Conservation (phyloP, 345 rosid species). For the Raphanus raphanistrum region DNA sequence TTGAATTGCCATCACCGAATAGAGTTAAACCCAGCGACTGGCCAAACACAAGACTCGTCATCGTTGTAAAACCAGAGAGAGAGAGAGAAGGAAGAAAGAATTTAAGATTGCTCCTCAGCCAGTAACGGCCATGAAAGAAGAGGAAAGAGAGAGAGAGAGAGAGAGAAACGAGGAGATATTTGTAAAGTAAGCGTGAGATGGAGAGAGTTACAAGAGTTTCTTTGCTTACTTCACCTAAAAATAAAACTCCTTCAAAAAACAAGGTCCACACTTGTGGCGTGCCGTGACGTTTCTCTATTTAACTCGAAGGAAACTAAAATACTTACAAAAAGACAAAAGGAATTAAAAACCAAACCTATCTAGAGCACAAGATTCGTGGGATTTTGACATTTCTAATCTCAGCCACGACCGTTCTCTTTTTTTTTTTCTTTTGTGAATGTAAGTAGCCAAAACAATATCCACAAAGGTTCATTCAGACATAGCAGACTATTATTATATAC, state of each 20-base stretch:
- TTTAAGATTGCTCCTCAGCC: background rate
- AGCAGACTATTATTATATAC: background rate
- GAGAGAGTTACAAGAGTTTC: background rate
- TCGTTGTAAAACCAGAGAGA: slow-evolving; percentile 1
- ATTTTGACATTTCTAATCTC: slow-evolving; percentile 1
- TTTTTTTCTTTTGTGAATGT: background rate
- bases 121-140: background rate
- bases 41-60: slow-evolving; percentile 35
- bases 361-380: background rate
- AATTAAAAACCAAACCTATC: background rate
- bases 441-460: slow-evolving; percentile 26
- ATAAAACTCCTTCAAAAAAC: background rate
- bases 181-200: background rate
- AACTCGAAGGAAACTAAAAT: background rate
- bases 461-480: background rate
- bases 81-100: background rate
- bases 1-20: slow-evolving; percentile 13
- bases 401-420: background rate
- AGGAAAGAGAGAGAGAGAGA: background rate
- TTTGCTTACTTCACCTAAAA: background rate
- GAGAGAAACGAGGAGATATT: background rate
- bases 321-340: background rate
- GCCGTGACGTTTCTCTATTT: slow-evolving; percentile 34
- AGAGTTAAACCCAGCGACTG: slow-evolving; percentile 30
- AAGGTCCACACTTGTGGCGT: slow-evolving; percentile 40